These are phyloP conservation scores for Prunus mira DNA, from an alignment of 306 rosid genomes.

Conservation along the genomic window DNA sequence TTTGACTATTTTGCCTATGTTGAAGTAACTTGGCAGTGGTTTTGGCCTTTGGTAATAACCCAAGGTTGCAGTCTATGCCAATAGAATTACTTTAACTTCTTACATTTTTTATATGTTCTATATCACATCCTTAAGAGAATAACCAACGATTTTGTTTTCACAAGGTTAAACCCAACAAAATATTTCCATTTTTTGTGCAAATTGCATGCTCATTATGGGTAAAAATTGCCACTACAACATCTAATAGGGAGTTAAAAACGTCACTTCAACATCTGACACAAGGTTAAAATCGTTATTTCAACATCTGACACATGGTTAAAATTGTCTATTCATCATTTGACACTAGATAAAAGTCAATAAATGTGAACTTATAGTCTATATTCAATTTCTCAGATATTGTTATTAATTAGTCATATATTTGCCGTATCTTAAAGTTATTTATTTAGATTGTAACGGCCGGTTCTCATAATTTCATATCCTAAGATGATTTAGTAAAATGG, in stretches of 20 bases:
- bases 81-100: neutral
- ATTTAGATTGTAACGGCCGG: neutral
- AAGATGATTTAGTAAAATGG: neutral
- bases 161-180: neutral
- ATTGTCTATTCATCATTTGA: neutral
- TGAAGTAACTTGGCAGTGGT: neutral
- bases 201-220: neutral
- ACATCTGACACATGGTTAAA: neutral
- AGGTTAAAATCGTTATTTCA: neutral
- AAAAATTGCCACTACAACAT: neutral
- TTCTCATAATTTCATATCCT: no score
- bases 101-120: neutral
- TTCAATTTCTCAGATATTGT: conserved; percentile 7
- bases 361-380: neutral
- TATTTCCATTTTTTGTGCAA: neutral
- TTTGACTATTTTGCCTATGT: neutral
- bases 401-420: neutral
- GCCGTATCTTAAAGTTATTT: neutral
- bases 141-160: neutral
- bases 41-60: neutral
- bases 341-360: rapidly evolving
- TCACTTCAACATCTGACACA: neutral
- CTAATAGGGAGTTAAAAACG: neutral
- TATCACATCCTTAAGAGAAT: neutral
- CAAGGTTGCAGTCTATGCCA: neutral